Base-by-base conservation (phyloP, 495 filamentous ascomycete species). In the Tuber microsphaerosporum region DNA sequence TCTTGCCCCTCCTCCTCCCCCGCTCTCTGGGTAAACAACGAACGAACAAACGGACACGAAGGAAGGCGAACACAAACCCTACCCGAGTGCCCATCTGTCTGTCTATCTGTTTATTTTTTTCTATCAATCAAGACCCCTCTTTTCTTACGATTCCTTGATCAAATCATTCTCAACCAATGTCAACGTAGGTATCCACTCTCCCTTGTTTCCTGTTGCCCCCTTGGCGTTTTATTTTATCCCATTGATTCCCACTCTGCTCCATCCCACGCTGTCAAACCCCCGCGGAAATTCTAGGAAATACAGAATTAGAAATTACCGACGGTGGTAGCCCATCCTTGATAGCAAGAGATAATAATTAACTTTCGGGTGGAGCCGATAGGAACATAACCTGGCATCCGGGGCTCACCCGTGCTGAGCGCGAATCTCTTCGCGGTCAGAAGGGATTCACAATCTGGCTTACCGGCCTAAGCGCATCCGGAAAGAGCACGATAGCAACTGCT, bases 341-440 rank as follows among this genome's bases (percentile, higher is more conserved):
- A 65, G 56, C 12, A 31, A 31, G 73, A 74, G 75, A 39, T 79
- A 79, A 80, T 75, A 79, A 80, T 75, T 73, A 70, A 75, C 77
- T 48, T 65, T 45, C 65, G 70, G 75, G 71, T 76, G 51, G 56
- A 31, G 31, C 75, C 37, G 73, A 75, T 84, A 99, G 95, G 78
- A 99, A 99, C 89, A 97, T 99, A 85, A 98, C 95, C 85, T 98
- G 92, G 94, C 95, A 99, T 88, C 89, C 93, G 56, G 90, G 91
- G 80, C 90, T 99, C 80, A 92, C 93, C 71, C 93, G 92, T 83
- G 83, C 85, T 78, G 94, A 98, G 88, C 94, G 95, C 85, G 91
- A 89, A 86, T 80, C 85, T 71, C 86, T 92, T 81, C 92, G 93
- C 84, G 89, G 90, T 81, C 96, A 99, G 85, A 87, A 89, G 56